Base-by-base conservation (phyloP, 257 asterid species). In the Fraxinus anomala region DNA sequence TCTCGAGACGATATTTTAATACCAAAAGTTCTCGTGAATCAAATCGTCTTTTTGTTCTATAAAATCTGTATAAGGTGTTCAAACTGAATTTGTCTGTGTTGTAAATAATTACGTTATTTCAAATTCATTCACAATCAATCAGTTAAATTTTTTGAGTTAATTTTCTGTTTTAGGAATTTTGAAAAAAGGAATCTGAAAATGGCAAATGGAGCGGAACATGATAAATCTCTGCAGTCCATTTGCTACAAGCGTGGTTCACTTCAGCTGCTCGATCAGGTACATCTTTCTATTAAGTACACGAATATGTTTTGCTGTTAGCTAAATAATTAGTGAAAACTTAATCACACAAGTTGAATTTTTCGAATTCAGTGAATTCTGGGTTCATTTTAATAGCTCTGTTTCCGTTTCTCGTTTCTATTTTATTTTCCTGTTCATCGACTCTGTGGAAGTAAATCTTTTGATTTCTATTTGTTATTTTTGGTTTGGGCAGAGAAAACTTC, bases 241-340 rank as follows among this genome's bases (percentile, higher is more conserved):
- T 44, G 92, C 78, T 95, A 95, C 87, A 84, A 80, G 56, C 93
- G 91, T 71, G 96, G 97, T 51, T 92, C 91, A 26, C 97, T 93
- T 75, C 88, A 83, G 76, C 87, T 94, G 73, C 97, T 94, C 65
- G 99, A 94, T 83, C 99, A 94, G 90, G 99, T 91, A 68, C 31
- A 10, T 39, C 3, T 72, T 66, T 76, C 19, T 72, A 6, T 10
- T 42, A 11, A 11, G 49, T 36, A 68, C 0, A 71, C 19, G 16
- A 14, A 31, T 23, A 72, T 3, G 14, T 3, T 42, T 24, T 31
- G 56, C 16, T 51, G 14, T 31, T 42, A 10, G 26, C 33, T 13
- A 54, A 70, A 39, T 47, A 23, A 16, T 56, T 40, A 23, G 39
- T 30, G 63, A 11, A 70, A 17, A 56, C 31, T 24, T 68, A 13